Percentiles rank a stretch among this genome's conserved stretches.
phyloP scores from a whole-genome alignment of 2,329 filamentous ascomycete species.

The Pseudogymnoascus sp. region DNA sequence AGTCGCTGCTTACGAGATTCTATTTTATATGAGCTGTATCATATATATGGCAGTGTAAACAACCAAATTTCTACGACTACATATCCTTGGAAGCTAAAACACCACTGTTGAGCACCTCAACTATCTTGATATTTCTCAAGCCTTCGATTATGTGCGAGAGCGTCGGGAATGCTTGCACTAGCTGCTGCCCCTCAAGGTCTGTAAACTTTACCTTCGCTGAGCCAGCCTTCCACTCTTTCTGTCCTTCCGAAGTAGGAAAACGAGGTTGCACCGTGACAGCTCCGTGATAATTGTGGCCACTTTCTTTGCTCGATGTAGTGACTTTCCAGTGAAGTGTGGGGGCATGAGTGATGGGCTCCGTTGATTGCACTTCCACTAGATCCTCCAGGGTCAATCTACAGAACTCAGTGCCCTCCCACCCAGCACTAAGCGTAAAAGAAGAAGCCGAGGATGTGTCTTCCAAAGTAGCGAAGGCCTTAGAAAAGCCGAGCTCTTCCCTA shows the following conservation, averaged over 20 bases:
- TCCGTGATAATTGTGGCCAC: not conserved
- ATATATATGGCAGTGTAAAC: not conserved
- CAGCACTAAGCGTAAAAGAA: conserved; percentile 14
- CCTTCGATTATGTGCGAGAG: conserved; percentile 15
- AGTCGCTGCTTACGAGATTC: not conserved
- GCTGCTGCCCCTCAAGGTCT: conserved; percentile 10
- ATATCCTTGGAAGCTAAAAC: not conserved
- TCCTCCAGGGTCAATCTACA: conserved; percentile 12
- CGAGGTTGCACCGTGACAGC: not conserved
- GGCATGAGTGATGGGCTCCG: not conserved
- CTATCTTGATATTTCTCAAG: conserved; percentile 13
- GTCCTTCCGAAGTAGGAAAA: not conserved
- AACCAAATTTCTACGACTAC: not conserved
- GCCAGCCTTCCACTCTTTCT: conserved; percentile 14
- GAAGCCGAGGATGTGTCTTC: conserved; percentile 8
- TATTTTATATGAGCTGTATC: not conserved
- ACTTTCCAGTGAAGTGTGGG: conserved; percentile 5
- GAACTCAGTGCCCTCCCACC: conserved; percentile 18
- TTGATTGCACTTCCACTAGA: not conserved
- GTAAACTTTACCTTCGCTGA: conserved; percentile 14
- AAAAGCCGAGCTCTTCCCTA: conserved; percentile 47
- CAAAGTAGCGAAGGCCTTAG: conserved; percentile 37
- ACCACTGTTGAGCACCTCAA: conserved; percentile 11
- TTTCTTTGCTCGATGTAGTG: not conserved
- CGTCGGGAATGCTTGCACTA: conserved; percentile 16